Evolutionary conservation across 2,329 filamentous ascomycete genomes (phyloP), one percentile per base, ranked within the genome.

Genomic region (Pleoardoris graminearum): DNA sequence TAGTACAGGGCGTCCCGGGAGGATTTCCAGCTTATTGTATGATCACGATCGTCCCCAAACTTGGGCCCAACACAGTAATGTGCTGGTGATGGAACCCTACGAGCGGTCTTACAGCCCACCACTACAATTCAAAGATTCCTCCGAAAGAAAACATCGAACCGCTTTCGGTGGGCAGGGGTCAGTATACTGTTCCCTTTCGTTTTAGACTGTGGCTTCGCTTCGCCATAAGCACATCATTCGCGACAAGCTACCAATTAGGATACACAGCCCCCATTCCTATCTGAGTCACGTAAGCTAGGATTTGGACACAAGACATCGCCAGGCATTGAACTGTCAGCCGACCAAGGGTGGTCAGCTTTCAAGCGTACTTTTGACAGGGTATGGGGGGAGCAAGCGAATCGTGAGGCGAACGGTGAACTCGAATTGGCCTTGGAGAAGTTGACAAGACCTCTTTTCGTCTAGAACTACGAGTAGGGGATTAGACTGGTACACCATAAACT

Each of bases 231-330:
- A n/a, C 16, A 14, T 22, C 23, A 47, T 47, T 47, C 33, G 44
- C 23, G 44, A 33, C 44, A 37, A 35, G 7, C 33, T 25, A 37
- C 44, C 32, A 38, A 47, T 47, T n/a, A 47, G 32, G 22, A 29
- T 21, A 30, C 33, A 21, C 33, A 37, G 21, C n/a, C 23, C 44
- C 32, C 32, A 23, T 23, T 46, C 43, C 36, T 30, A 36, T 7
- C 23, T 19, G 22, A 19, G 37, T 23, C 44, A 47, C 44, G 33
- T 47, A 36, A 47, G 44, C 44, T 30, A 10, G 25, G 11, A 43
- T 27, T 16, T 17, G 44, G 7, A 33, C n/a, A 47, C 4, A 7
- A 29, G 11, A 19, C 44, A 25, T 25, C n/a, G 21, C 12, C 43
- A 46, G 6, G 29, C 19, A 35, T 12, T 25, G 21, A 27, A 46